Base-by-base conservation (phyloP, 2,329 filamentous ascomycete genomes). In the Alternaria sp. region DNA sequence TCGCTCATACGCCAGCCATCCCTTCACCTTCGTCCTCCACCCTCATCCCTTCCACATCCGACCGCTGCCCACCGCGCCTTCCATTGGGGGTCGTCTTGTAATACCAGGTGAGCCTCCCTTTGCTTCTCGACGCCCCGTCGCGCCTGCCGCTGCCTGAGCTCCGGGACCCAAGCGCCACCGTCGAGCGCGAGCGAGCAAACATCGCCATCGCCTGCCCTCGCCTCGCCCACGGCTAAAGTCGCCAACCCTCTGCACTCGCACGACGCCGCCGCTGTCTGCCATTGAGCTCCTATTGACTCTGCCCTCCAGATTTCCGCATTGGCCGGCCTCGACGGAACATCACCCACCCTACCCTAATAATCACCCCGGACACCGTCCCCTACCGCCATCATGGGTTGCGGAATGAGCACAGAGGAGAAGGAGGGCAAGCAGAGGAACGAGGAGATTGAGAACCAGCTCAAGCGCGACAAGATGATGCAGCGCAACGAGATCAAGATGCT, bases 401-500 rank as follows among this genome's bases (percentile, higher is more conserved):
- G 95, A 85, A 97, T 97, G 93, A 98, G 95, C 83, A 97, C 96
- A 80, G 96, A 98, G 87, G 96, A 98, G 86, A 97, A 97, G 91
- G 96, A 98, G 94, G 95, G 96, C 85, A 98, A 97, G 92, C 93
- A 94, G 87, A 91, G 96, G 76, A 98, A 99, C 82, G 96, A 99
- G 88, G 95, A 98, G 89, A 99, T 99, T 80, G 96, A 99, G 85
- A 98, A 97, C 83, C 95, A 98, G 87, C 87, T 98, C 81, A 98
- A 97, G 89, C 89, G 93, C 82, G 96, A 99, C 81, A 96, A 97
- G 85, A 92, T 98, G 92, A 92, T 97, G 87, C 94, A 97, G 86
- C 91, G 95, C 78, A 99, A 99, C 76, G 96, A 99, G 85, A 99
- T 99, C 87, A 99, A 99, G 89, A 98, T 99, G 96, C 87, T 99